Evolutionary conservation across 495 filamentous ascomycete species (phyloP).

Genomic region (Tuber brumale): DNA sequence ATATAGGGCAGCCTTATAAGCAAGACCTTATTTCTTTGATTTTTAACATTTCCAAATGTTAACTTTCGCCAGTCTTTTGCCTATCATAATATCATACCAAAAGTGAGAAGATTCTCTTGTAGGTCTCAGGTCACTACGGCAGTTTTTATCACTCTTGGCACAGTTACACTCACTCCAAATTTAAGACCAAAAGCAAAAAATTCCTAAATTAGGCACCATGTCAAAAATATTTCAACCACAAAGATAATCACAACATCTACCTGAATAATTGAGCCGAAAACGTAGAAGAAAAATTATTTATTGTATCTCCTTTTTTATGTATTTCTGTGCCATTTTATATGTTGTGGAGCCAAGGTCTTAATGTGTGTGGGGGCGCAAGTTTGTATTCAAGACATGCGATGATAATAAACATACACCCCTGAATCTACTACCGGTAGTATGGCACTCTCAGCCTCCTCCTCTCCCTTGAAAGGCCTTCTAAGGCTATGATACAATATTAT

Average conservation of each 20-base stretch:
- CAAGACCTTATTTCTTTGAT: neutral
- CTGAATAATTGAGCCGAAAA: neutral
- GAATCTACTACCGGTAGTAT: no score
- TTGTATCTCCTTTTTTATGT: neutral
- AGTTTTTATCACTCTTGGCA: no score
- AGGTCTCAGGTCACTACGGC: no score
- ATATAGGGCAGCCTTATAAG: neutral
- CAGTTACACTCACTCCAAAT: no score
- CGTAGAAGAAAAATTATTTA: no score
- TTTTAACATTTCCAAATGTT: neutral
- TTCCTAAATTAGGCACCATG: neutral
- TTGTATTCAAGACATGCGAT: neutral
- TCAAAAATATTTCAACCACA: neutral
- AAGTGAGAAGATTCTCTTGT: no score
- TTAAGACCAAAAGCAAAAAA: no score
- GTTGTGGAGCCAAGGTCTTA: neutral
- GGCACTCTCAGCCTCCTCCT: no score
- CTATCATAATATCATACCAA: neutral
- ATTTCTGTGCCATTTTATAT: neutral
- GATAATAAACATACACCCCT: no score
- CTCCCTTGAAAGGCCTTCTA: neutral
- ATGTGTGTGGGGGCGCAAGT: neutral
- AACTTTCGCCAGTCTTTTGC: neutral
- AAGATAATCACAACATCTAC: neutral
- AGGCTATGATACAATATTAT: neutral